These are phyloP conservation scores for Carallia brachiata DNA, from an alignment of 345 rosid species.

Conservation along the genomic window DNA sequence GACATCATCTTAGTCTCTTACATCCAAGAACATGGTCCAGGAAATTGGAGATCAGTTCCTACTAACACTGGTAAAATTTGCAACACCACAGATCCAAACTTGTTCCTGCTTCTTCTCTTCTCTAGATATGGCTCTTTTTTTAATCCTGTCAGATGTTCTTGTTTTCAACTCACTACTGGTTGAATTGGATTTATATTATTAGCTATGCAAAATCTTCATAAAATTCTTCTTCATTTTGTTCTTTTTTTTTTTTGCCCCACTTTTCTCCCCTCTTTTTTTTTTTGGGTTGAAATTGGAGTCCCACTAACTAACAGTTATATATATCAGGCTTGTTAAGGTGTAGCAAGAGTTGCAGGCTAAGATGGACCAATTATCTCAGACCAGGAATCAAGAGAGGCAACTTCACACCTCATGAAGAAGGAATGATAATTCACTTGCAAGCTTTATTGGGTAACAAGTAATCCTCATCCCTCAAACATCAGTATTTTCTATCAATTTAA, in stretches of 20 bases:
- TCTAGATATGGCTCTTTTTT: too few species aligned
- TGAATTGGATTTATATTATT: background rate
- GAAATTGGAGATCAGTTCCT: slow-evolving; percentile 97
- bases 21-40: slow-evolving; percentile 94
- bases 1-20: slow-evolving; percentile 91
- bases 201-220: too few species aligned
- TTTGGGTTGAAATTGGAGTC: background rate
- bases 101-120: too few species aligned
- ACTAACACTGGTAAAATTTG: slow-evolving; percentile 66
- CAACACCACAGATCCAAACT: background rate
- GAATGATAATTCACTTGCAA: slow-evolving; percentile 96
- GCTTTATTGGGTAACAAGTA: slow-evolving; percentile 99
- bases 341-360: slow-evolving; percentile 98
- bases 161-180: background rate
- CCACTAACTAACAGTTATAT: slow-evolving; percentile 4
- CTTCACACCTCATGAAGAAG: slow-evolving; percentile 96
- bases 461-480: slow-evolving; percentile 24
- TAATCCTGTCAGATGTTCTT: too few species aligned
- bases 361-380: slow-evolving; percentile 98
- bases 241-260: too few species aligned
- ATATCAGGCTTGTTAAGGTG: slow-evolving; percentile 72
- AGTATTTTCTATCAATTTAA: background rate
- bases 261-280: background rate
- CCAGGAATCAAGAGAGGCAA: slow-evolving; percentile 99
- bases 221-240: too few species aligned